phyloP scores from a whole-genome alignment of 495 filamentous ascomycete genomes.

The Glonium stellatum region DNA sequence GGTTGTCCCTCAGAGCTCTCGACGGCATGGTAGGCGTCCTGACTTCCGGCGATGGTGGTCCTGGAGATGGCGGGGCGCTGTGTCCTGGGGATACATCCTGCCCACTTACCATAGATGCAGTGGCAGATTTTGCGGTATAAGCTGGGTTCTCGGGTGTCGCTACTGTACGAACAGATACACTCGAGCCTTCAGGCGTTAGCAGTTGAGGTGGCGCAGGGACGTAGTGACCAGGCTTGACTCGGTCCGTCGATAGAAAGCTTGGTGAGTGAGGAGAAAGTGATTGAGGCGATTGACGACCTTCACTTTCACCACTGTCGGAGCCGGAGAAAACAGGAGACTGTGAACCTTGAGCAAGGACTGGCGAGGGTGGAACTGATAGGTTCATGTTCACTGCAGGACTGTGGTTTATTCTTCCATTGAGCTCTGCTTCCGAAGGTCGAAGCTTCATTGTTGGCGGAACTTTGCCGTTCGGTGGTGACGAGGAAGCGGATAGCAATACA shows the following conservation, averaged over 20 bases:
- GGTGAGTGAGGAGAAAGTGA: conserved; percentile 14
- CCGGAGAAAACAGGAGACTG: conserved; percentile 7
- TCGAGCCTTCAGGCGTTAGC: conserved; percentile 10
- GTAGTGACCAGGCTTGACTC: conserved; percentile 13
- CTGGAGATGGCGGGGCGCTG: conserved; percentile 15
- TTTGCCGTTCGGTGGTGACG: conserved; percentile 7
- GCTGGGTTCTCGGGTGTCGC: conserved; percentile 1
- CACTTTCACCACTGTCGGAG: conserved; percentile 10
- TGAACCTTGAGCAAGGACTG: conserved; percentile 12
- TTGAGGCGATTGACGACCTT: conserved; percentile 5
- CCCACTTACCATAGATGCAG: conserved; percentile 15
- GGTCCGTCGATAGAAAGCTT: conserved; percentile 1
- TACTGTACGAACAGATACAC: conserved; percentile 4
- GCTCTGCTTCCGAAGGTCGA: conserved; percentile 24
- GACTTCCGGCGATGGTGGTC: not conserved
- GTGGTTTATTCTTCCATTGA: conserved; percentile 27
- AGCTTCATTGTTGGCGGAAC: conserved; percentile 17
- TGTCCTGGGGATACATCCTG: conserved; percentile 2
- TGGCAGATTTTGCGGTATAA: conserved; percentile 7
- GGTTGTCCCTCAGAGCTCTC: not conserved
- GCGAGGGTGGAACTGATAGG: conserved; percentile 23
- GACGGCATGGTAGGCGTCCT: conserved; percentile 17
- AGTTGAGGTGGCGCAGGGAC: conserved; percentile 15
- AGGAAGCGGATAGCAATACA: not conserved
- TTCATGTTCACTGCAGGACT: conserved; percentile 26